Conservation (phyloP, 345 rosid genomes). For the Lepidium sativum region DNA sequence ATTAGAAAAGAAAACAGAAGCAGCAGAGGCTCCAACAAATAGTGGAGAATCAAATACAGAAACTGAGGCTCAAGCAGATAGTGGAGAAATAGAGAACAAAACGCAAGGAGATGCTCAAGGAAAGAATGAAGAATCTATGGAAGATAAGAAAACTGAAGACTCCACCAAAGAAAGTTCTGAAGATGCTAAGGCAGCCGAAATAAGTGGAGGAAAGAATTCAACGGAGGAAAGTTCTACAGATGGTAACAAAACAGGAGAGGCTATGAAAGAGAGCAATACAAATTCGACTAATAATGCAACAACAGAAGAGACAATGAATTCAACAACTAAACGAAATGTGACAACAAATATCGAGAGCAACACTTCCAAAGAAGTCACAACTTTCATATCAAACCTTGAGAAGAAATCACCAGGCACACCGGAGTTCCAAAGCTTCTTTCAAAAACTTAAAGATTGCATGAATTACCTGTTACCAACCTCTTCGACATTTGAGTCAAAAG, state of each 20-base stretch:
- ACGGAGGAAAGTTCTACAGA: no score
- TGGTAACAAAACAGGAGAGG: no score
- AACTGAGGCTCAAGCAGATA: no score
- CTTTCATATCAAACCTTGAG: slow-evolving; percentile 25
- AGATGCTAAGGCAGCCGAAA: not conserved
- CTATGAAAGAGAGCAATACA: not conserved
- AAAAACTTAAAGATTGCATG: slow-evolving; percentile 23
- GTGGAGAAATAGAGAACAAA: no score
- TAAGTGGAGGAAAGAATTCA: not conserved
- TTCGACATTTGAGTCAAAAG: slow-evolving; percentile 19
- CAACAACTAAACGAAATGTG: not conserved
- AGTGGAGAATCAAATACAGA: no score
- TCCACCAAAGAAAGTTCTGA: not conserved
- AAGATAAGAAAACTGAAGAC: not conserved
- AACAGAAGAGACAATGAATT: not conserved
- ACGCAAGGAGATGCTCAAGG: no score
- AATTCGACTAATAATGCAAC: not conserved
- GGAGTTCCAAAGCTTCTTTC: slow-evolving; percentile 23
- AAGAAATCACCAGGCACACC: slow-evolving; percentile 15
- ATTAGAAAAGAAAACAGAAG: no score
- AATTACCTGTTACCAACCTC: slow-evolving; percentile 1
- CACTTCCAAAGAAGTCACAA: slow-evolving; percentile 17
- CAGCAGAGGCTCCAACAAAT: no score
- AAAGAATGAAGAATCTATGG: not conserved
- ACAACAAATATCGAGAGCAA: slow-evolving; percentile 2